Base-by-base conservation (phyloP, 2,329 filamentous ascomycete genomes). In the Diaporthe ampelina region DNA sequence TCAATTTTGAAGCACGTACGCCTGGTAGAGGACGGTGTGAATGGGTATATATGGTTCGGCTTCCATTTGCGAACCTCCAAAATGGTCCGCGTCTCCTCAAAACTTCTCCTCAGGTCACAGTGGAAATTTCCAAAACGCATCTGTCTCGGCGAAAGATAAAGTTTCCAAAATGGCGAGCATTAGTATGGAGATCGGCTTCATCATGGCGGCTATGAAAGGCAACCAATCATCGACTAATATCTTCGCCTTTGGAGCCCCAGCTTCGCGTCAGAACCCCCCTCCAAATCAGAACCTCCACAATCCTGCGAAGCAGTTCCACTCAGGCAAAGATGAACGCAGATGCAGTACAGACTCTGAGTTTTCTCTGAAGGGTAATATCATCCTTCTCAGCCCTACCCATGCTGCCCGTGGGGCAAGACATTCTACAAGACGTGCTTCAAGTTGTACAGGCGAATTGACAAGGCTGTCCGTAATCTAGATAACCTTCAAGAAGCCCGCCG, bases 191-290 rank as follows among this genome's bases (percentile, higher is more conserved):
- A 68, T 75, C 8, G 74, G 71, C 19, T 70, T 69, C 17, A 70
- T 75, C 32, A 75, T 75, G 74, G 71, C 71, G n/a, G 74, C 74
- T 29, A 75, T 75, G 74, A 61, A 70, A 29, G 71, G 67, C 8
- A 37, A 32, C n/a, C 54, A 37, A 17, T 43, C 50, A 67, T 56
- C 32, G 29, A 68, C 63, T 1, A 32, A 32, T 32, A 21, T 32
- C 58, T 73, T 48, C 57, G 26, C 24, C 35, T 73, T 56, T 17
- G 35, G 52, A 29, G 9, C 13, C 2, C 29, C 35, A 7, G 56
- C 54, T 43, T 52, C 24, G 4, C 17, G 35, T 35, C 40, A 32
- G 9, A 71, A 37, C 6, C 29, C 26, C 3, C 45, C 54, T 43
- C 43, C 21, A 3, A 19, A 43, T 35, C 40, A 32, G 13, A 73